Percentiles rank a stretch among this genome's conserved stretches.
Conservation (phyloP, 495 filamentous ascomycete genomes). For the Xylaria palmicola region DNA sequence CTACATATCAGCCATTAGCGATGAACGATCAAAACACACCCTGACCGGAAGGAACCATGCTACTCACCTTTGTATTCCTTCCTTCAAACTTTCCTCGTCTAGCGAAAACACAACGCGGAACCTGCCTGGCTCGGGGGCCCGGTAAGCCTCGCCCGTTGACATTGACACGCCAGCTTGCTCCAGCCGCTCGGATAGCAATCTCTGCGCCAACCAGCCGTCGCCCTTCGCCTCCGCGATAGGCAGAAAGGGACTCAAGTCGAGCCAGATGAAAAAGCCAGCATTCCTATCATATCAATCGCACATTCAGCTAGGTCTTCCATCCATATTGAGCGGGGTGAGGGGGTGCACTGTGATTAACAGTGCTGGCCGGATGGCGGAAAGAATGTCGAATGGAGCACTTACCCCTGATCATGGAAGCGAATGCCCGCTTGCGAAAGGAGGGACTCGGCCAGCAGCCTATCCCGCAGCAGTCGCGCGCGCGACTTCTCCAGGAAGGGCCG, state of each 20-base stretch:
- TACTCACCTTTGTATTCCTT: constrained; percentile 46
- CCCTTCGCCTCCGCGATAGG: constrained; percentile 18
- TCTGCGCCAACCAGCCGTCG: constrained; percentile 21
- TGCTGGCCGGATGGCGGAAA: neutral
- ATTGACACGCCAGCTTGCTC: constrained; percentile 15
- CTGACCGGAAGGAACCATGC: neutral
- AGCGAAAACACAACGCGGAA: constrained; percentile 55
- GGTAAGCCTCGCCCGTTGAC: constrained; percentile 41
- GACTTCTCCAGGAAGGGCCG: constrained; percentile 45
- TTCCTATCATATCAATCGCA: constrained; percentile 35
- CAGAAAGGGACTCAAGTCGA: constrained; percentile 45
- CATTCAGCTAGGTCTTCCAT: too few relatives aligned
- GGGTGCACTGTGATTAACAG: too few relatives aligned
- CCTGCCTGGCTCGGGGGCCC: constrained; percentile 48
- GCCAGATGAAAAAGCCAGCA: constrained; percentile 62
- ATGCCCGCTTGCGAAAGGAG: constrained; percentile 42
- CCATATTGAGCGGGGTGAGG: too few relatives aligned
- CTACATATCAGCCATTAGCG: neutral
- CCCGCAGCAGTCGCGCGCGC: constrained; percentile 34
- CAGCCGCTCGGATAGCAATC: neutral
- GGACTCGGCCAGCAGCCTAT: constrained; percentile 35
- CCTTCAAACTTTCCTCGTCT: constrained; percentile 33
- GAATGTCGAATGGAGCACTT: neutral
- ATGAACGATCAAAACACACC: neutral
- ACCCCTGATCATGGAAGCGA: constrained; percentile 33